Conservation (phyloP, 805 yeast genomes). For the Sporopachydermia quercuum region DNA sequence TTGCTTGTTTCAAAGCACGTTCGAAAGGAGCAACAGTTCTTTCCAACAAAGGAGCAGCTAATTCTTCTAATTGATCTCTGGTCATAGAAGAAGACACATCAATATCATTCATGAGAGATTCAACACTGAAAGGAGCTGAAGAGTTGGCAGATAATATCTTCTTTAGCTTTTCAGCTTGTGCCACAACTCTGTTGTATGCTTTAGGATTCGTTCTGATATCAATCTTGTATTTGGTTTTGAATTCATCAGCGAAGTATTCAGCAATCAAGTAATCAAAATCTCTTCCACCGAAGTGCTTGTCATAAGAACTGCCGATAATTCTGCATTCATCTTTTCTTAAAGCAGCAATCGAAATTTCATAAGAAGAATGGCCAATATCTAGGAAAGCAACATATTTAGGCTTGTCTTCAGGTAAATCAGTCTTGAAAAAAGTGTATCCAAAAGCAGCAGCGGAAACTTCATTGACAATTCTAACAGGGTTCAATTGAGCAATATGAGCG, state of each 20-base stretch:
- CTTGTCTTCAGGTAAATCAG: conserved; percentile 89
- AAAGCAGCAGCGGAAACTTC: conserved; percentile 98
- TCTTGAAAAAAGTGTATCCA: conserved; percentile 97
- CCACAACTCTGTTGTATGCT: conserved; percentile 84
- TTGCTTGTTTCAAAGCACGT: conserved; percentile 69
- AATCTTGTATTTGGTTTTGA: conserved; percentile 83
- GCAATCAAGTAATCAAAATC: conserved; percentile 90
- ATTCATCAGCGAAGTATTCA: conserved; percentile 86
- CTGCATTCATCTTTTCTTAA: conserved; percentile 94
- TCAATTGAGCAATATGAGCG: conserved; percentile 87
- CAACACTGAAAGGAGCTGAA: conserved; percentile 86
- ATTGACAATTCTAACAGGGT: conserved; percentile 96
- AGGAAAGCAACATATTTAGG: conserved; percentile 83
- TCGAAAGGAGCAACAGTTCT: conserved; percentile 69
- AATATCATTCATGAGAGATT: conserved; percentile 93
- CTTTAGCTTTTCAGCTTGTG: conserved; percentile 87
- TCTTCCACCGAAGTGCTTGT: conserved; percentile 97
- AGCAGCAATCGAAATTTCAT: conserved; percentile 77
- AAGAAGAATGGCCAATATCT: conserved; percentile 95
- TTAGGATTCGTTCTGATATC: conserved; percentile 84
- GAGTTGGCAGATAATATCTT: conserved; percentile 94
- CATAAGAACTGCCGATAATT: conserved; percentile 81
- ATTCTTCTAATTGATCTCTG: conserved; percentile 88
- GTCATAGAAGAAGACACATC: conserved; percentile 82
- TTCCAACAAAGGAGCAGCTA: conserved; percentile 66